These are phyloP conservation scores for Eucalyptus pauciflora DNA, from an alignment of 345 rosid species.

Conservation along the genomic window DNA sequence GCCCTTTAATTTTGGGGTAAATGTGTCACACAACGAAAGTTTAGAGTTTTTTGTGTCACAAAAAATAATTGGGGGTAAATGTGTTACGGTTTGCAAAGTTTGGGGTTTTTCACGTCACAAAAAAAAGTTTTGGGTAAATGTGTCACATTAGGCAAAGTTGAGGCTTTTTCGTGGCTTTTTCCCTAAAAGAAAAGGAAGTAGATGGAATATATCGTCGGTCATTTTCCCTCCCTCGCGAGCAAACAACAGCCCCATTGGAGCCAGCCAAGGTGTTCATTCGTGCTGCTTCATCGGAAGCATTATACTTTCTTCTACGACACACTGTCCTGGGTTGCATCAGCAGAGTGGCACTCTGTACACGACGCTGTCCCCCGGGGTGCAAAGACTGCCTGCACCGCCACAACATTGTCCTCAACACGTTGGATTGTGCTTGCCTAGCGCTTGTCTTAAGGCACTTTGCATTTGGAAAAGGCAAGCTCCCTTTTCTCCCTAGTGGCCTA, in stretches of 20 bases:
- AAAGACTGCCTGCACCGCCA: not conserved
- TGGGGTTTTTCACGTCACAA: too few relatives aligned
- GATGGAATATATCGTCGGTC: slow-evolving; percentile 14
- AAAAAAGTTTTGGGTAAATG: too few relatives aligned
- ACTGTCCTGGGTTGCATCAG: not conserved
- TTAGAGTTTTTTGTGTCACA: too few relatives aligned
- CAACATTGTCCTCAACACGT: not conserved
- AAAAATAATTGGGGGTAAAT: too few relatives aligned
- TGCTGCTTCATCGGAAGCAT: not conserved
- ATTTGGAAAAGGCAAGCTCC: not conserved
- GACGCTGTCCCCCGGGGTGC: not conserved
- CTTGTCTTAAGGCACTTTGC: not conserved
- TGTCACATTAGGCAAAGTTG: too few relatives aligned
- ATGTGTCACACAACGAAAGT: too few relatives aligned
- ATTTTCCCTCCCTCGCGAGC: slow-evolving; percentile 51
- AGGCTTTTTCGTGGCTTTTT: too few relatives aligned
- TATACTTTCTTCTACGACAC: not conserved
- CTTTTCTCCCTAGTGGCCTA: not conserved
- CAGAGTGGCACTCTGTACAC: not conserved
- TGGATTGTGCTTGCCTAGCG: not conserved
- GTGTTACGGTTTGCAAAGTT: too few relatives aligned
- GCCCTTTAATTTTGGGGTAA: too few relatives aligned
- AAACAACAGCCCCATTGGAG: slow-evolving; percentile 25
- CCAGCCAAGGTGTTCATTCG: slow-evolving; percentile 37
- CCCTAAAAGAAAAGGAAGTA: not conserved